These are phyloP conservation scores for Penicillium alfredii DNA, from an alignment of 495 filamentous ascomycete species.

Conservation along the genomic window DNA sequence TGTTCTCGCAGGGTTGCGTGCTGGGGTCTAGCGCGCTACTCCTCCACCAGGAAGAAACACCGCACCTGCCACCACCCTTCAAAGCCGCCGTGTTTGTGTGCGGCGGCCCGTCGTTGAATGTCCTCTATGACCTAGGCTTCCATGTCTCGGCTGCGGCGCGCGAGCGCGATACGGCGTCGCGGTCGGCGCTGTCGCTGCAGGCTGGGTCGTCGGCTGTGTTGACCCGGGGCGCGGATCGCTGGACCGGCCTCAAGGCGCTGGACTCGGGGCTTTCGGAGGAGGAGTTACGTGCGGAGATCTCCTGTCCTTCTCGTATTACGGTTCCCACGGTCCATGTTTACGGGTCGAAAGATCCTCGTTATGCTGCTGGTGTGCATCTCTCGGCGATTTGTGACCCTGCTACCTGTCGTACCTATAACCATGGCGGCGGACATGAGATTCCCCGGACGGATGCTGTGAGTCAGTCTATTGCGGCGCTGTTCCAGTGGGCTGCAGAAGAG, in stretches of 20 bases:
- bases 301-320: slow-evolving; percentile 36
- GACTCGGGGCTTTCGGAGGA: slow-evolving; percentile 44
- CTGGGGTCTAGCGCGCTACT: slow-evolving; percentile 43
- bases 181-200: slow-evolving; percentile 24
- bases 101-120: slow-evolving; percentile 43
- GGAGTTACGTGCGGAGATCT: slow-evolving; percentile 41
- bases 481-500: slow-evolving; percentile 31
- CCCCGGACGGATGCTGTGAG: slow-evolving; percentile 34
- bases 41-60: slow-evolving; percentile 31
- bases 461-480: slow-evolving; percentile 31
- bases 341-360: slow-evolving; percentile 53
- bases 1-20: slow-evolving; percentile 55
- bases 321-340: slow-evolving; percentile 61
- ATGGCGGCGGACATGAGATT: slow-evolving; percentile 53
- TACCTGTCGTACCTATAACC: slow-evolving; percentile 44
- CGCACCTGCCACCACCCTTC: slow-evolving; percentile 42
- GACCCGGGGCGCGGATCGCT: slow-evolving; percentile 22
- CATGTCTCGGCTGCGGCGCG: slow-evolving; percentile 38
- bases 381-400: slow-evolving; percentile 46
- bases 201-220: slow-evolving; percentile 26
- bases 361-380: slow-evolving; percentile 49
- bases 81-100: slow-evolving; percentile 56
- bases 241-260: slow-evolving; percentile 15
- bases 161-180: slow-evolving; percentile 27
- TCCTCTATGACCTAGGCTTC: slow-evolving; percentile 48